Evolutionary conservation across 1,139 yeast species (phyloP).

Genomic region (Suhomyces choctaworum): DNA sequence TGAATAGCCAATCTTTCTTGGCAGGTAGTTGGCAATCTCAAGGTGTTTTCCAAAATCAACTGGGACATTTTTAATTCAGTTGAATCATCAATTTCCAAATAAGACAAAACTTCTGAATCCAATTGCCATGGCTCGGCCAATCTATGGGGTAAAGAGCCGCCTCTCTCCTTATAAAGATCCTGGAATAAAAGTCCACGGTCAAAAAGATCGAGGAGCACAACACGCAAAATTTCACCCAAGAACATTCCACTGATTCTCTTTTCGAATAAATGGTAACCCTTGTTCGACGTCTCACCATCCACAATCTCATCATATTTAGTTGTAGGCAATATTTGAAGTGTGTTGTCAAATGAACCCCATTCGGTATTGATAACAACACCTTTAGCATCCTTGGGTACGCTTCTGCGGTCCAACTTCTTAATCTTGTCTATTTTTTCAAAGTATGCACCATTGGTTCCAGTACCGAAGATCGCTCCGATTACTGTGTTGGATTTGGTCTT

Average conservation of each 20-base stretch:
- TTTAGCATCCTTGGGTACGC: constrained; percentile 47
- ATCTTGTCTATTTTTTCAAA: constrained; percentile 71
- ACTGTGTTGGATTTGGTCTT: constrained; percentile 68
- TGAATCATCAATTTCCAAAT: constrained; percentile 79
- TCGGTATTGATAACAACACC: constrained; percentile 93
- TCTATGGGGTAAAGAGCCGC: constrained; percentile 62
- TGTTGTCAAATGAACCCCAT: constrained; percentile 96
- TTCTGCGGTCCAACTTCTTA: constrained; percentile 51
- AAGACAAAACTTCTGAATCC: constrained; percentile 80
- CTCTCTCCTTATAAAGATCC: constrained; percentile 51
- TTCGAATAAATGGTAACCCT: constrained; percentile 86
- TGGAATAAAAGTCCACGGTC: constrained; percentile 54
- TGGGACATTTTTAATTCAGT: constrained; percentile 67
- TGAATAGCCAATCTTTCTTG: constrained; percentile 76
- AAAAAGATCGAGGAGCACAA: constrained; percentile 67
- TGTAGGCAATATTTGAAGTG: constrained; percentile 65
- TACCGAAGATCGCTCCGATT: constrained; percentile 89
- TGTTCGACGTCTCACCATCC: constrained; percentile 75
- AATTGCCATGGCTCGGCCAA: constrained; percentile 73
- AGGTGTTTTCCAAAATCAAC: constrained; percentile 58
- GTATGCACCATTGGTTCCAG: constrained; percentile 96
- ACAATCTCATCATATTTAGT: constrained; percentile 72
- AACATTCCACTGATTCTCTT: constrained; percentile 94
- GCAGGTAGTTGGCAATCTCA: constrained; percentile 63
- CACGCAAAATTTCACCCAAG: constrained; percentile 83